Conservation (phyloP, 2,329 filamentous ascomycete genomes). For the Diaporthe nobilis region DNA sequence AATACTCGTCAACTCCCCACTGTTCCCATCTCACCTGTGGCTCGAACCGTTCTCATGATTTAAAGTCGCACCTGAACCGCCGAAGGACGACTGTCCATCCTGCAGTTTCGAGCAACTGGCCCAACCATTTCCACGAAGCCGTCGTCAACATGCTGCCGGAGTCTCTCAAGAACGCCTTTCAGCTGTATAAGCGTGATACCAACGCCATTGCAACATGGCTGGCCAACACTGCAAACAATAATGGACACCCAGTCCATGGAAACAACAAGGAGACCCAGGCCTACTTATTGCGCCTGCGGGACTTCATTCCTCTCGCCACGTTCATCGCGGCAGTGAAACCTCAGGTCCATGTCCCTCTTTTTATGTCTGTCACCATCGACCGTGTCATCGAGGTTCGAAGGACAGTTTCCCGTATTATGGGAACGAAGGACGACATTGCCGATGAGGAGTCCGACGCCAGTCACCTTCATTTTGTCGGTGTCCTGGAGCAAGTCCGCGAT, state of each 20-base stretch:
- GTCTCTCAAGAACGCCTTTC: not conserved
- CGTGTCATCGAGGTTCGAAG: slow-evolving; percentile 13
- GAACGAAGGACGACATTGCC: not conserved
- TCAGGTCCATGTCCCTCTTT: not conserved
- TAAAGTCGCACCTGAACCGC: not conserved
- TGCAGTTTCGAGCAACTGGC: not conserved
- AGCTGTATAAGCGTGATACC: slow-evolving; percentile 18
- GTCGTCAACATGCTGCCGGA: not conserved
- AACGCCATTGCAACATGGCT: slow-evolving; percentile 19
- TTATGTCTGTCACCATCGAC: not conserved
- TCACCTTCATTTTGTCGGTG: not conserved
- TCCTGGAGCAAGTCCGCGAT: slow-evolving; percentile 5
- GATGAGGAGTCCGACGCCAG: not conserved
- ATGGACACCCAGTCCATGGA: not conserved
- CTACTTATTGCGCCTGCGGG: not conserved
- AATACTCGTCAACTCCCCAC: not conserved
- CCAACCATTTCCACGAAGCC: not conserved
- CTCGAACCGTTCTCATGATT: not conserved
- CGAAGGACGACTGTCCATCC: not conserved
- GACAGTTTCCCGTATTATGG: slow-evolving; percentile 7
- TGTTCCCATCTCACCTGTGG: not conserved
- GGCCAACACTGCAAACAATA: not conserved
- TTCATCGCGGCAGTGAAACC: not conserved
- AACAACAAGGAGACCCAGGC: not conserved
- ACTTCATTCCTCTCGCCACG: slow-evolving; percentile 1